phyloP scores from a whole-genome alignment of 148 eudicot species.

The Cornus kousa region DNA sequence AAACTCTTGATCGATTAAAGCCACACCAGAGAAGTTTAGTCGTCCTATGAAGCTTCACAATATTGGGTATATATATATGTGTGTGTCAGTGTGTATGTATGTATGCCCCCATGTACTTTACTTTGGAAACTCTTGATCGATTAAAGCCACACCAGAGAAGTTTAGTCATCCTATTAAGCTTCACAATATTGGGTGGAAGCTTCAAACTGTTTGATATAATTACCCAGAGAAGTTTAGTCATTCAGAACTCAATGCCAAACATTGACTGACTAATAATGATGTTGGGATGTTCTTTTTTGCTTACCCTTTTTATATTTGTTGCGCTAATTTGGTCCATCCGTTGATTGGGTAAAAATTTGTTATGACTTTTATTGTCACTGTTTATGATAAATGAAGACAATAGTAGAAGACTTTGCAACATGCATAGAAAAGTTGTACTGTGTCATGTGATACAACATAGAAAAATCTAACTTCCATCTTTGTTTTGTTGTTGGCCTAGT shows the following conservation, averaged over 20 bases:
- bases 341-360: background rate
- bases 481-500: background rate
- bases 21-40: no score
- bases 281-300: background rate
- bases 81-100: no score
- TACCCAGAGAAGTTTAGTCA: no score
- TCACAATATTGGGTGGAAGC: no score
- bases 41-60: no score
- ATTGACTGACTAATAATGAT: background rate
- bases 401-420: background rate
- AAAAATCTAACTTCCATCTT: background rate
- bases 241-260: background rate
- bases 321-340: background rate
- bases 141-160: no score
- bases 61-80: no score
- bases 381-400: background rate
- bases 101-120: no score
- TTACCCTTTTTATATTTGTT: background rate
- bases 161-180: no score
- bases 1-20: no score
- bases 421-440: background rate
- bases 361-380: background rate
- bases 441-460: background rate
- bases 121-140: no score
- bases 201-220: no score